Conservation (phyloP, 2,329 filamentous ascomycete species). For the Chlorencoelia australis region DNA sequence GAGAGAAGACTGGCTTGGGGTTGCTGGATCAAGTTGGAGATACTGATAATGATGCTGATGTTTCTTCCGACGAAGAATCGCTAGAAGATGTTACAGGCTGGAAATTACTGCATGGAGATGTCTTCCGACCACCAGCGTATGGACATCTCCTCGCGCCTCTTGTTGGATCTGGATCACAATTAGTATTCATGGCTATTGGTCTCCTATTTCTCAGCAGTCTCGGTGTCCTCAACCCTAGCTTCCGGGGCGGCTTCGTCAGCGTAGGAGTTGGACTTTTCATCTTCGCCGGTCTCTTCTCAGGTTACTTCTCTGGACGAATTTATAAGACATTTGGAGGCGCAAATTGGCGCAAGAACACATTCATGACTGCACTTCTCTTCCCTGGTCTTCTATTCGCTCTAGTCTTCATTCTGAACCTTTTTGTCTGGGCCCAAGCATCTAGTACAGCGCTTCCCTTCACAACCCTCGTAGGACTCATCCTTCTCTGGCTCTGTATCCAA, state of each 20-base stretch:
- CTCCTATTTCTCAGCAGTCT: conserved; percentile 64
- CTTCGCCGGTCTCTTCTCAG: conserved; percentile 73
- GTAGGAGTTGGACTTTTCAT: conserved; percentile 76
- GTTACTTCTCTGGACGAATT: conserved; percentile 75
- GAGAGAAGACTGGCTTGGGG: conserved; percentile 43
- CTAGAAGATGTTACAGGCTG: conserved; percentile 76
- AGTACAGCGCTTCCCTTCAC: conserved; percentile 80
- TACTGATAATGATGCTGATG: conserved; percentile 40
- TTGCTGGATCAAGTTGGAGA: conserved; percentile 51
- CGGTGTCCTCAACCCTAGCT: conserved; percentile 74
- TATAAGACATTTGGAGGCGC: conserved; percentile 76
- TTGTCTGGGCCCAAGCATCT: conserved; percentile 83
- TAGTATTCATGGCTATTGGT: conserved; percentile 71
- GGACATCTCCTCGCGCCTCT: conserved; percentile 69
- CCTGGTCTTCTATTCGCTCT: conserved; percentile 67
- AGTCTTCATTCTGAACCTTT: conserved; percentile 74
- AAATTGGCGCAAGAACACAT: conserved; percentile 64
- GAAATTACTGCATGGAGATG: conserved; percentile 83
- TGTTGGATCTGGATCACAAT: conserved; percentile 76
- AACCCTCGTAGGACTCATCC: conserved; percentile 61
- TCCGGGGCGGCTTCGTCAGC: conserved; percentile 81
- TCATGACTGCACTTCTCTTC: conserved; percentile 68
- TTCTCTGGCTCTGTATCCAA: conserved; percentile 78
- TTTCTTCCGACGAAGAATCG: conserved; percentile 58
- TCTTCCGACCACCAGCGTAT: conserved; percentile 64